A percentile compares a stretch with the other conserved stretches of the same genome.
phyloP scores from a whole-genome alignment of 2,329 filamentous ascomycete species.

The Trichoderma atrobrunneum region DNA sequence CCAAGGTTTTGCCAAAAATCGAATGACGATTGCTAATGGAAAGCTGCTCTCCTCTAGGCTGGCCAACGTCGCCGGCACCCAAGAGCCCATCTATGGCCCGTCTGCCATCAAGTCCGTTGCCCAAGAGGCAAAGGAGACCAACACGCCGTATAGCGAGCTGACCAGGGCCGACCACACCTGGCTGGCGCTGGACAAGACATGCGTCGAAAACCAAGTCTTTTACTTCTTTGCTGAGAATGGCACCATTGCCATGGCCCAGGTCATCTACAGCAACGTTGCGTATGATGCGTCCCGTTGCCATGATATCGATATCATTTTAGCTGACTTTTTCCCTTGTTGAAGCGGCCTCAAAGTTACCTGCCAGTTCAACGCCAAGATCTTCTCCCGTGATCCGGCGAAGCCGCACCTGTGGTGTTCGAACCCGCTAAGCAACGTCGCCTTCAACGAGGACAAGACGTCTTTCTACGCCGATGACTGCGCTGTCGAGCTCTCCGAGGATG shows the following conservation, averaged over 20 bases:
- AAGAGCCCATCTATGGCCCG: conserved; percentile 93
- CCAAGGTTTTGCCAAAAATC: background rate
- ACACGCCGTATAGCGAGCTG: conserved; percentile 74
- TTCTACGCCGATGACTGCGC: conserved; percentile 88
- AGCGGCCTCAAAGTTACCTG: conserved; percentile 87
- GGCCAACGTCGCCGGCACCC: conserved; percentile 84
- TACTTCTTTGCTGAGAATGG: conserved; percentile 83
- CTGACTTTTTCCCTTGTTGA: background rate
- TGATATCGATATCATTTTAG: too few species aligned
- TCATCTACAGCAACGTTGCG: conserved; percentile 98
- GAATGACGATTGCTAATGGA: conserved; percentile 6
- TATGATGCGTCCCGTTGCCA: conserved; percentile 45
- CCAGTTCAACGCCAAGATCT: conserved; percentile 94
- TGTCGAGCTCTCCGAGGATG: conserved; percentile 81
- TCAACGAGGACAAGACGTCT: conserved; percentile 76
- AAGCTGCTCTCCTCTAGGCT: conserved; percentile 43
- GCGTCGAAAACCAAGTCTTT: conserved; percentile 92
- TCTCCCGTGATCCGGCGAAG: conserved; percentile 69
- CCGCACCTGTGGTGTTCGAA: conserved; percentile 82
- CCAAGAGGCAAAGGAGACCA: conserved; percentile 64
- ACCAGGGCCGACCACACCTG: conserved; percentile 78
- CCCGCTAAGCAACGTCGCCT: conserved; percentile 72
- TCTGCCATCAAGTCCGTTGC: conserved; percentile 83
- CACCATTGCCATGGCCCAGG: conserved; percentile 73
- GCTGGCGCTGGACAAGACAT: conserved; percentile 76